Conservation (phyloP, 2,329 filamentous ascomycete genomes). For the Pseudogymnoascus sp. region DNA sequence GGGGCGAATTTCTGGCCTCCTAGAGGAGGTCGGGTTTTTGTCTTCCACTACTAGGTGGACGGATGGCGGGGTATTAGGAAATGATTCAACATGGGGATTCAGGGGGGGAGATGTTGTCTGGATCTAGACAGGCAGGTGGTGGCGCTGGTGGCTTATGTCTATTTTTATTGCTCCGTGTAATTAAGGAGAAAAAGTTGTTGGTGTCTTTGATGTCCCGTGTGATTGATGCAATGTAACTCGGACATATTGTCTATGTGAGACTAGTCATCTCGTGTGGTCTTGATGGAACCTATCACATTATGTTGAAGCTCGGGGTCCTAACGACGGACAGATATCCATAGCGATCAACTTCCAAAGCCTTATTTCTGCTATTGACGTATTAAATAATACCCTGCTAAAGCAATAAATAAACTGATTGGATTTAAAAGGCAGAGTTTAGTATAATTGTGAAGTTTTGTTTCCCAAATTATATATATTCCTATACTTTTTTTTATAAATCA, state of each 20-base stretch:
- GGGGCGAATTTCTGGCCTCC: not conserved
- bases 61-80: not conserved
- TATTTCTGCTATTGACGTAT: not conserved
- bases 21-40: not conserved
- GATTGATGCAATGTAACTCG: not conserved
- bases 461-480: not conserved
- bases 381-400: not conserved
- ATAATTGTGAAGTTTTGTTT: not conserved
- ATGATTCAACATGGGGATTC: not conserved
- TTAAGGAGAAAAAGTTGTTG: slow-evolving; percentile 4
- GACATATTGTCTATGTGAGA: not conserved
- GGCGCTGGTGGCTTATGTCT: not conserved
- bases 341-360: not conserved
- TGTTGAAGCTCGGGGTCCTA: not conserved
- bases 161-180: slow-evolving; percentile 4
- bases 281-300: not conserved
- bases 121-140: not conserved
- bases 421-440: not conserved
- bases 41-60: not conserved
- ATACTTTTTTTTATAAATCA: not conserved
- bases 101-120: not conserved
- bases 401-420: not conserved
- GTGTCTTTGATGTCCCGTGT: not conserved
- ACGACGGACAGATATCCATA: not conserved
- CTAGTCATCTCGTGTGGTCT: not conserved